Base-by-base conservation (phyloP, 768 basidiomycete species). In the Mycena pura region DNA sequence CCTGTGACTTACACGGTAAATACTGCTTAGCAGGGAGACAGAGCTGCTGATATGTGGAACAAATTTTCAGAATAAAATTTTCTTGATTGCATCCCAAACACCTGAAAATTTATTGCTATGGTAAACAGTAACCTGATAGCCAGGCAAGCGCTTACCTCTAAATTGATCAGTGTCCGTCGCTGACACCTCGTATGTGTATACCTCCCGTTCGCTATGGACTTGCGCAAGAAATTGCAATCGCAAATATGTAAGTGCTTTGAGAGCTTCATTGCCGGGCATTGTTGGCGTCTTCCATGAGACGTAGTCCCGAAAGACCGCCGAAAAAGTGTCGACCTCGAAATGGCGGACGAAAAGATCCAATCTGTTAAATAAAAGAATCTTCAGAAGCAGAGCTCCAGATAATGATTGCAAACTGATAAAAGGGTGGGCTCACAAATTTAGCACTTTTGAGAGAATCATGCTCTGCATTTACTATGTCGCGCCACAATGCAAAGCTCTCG, bases 351-450 rank as follows among this genome's bases (percentile, higher is more conserved):
- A 49, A 49, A 49, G 48, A 36, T 49, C 48, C 48, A 49, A 17
- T 49, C 36, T 49, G 32, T 49, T 49, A 34, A 49, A 49, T 49
- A 49, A 49, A 34, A 49, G 48, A 49, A 49, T 49, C 48, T 49
- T 46, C 43, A 45, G 38, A 39, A 39, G 9, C 38, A 39, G 31
- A 36, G 22, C 32, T 49, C 48, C 14, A 25, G n/a, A 49, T 22
- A 34, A 49, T 49, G 48, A 34, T 49, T 15, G 32, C 34, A 49
- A 34, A 49, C 22, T 36, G 32, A 49, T 24, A 34, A 49, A 25
- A 49, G 27, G 32, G 47, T 25, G 22, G 34, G 48, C 48, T 49
- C 48, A 49, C 48, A 49, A 36, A 49, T 49, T 24, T 49, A 49
- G 48, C 32, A 49, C 32, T 49, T 36, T 24, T 36, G 47, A 36